Evolutionary conservation across 75 land plant species (phyloP).

Genomic region (Picea glauca): DNA sequence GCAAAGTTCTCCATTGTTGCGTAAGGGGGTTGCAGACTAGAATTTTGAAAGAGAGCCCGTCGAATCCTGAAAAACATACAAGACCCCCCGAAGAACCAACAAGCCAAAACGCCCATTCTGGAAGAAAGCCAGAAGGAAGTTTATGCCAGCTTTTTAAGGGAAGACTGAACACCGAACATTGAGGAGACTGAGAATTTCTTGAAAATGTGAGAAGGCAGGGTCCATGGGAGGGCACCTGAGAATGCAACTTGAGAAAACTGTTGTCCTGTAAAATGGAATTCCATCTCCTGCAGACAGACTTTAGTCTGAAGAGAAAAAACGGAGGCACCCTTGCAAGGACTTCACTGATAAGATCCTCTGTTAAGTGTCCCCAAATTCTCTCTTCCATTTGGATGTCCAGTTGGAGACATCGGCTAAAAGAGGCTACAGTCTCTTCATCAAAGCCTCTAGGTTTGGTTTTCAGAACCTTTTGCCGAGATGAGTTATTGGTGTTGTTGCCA

Average conservation of each 20-base stretch:
- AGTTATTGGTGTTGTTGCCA: not conserved
- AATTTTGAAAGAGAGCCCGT: conserved; percentile 45
- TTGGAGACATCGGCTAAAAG: conserved; percentile 5
- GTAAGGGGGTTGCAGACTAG: conserved; percentile 71
- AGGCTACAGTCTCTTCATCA: conserved; percentile 18
- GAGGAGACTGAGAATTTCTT: conserved; percentile 41
- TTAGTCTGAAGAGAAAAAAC: conserved; percentile 44
- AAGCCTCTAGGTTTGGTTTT: conserved; percentile 16
- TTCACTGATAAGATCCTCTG: conserved; percentile 60
- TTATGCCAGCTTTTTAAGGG: conserved; percentile 60
- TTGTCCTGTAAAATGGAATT: conserved; percentile 50
- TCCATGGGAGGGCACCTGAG: conserved; percentile 63
- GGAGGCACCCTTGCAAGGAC: conserved; percentile 67
- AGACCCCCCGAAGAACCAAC: conserved; percentile 82
- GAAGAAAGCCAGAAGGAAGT: conserved; percentile 57
- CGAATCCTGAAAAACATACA: conserved; percentile 62
- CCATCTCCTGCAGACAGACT: conserved; percentile 73
- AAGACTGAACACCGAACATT: conserved; percentile 59
- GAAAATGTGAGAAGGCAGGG: conserved; percentile 71
- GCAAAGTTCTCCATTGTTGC: conserved; percentile 52
- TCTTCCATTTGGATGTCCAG: conserved; percentile 69
- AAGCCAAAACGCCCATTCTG: conserved; percentile 63
- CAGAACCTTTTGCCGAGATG: conserved; percentile 4
- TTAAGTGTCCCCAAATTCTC: conserved; percentile 56
- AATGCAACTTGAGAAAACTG: conserved; percentile 54